Percentiles rank a stretch among this genome's conserved stretches.
These are phyloP conservation scores for Neurospora sp. DNA, from an alignment of 495 filamentous ascomycete species.

Conservation along the genomic window DNA sequence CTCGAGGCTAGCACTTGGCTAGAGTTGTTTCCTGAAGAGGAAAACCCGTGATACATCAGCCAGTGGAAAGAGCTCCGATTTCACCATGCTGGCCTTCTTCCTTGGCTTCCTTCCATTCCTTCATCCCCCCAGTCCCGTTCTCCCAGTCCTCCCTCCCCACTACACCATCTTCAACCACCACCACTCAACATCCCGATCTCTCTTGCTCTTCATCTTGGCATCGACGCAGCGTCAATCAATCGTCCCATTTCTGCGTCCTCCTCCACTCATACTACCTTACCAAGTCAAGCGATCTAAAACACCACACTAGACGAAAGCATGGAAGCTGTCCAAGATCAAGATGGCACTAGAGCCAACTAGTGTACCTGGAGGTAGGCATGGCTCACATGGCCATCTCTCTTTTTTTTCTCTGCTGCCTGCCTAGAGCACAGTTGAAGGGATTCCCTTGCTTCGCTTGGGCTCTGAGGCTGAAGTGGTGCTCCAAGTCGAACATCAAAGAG, in stretches of 20 bases:
- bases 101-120: background rate
- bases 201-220: background rate
- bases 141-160: constrained; percentile 1
- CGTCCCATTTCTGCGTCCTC: background rate
- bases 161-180: background rate
- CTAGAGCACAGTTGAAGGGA: background rate
- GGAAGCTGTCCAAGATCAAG: background rate
- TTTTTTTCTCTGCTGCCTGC: background rate
- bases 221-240: constrained; percentile 1
- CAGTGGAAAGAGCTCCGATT: constrained; percentile 1
- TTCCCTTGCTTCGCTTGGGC: background rate
- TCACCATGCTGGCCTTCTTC: background rate
- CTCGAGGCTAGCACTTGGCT: background rate
- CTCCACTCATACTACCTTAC: background rate
- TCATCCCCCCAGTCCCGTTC: background rate
- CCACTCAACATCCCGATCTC: background rate
- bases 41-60: background rate
- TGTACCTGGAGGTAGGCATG: background rate
- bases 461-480: background rate
- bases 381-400: background rate
- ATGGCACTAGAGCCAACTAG: background rate
- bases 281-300: background rate
- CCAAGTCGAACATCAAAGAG: background rate
- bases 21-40: background rate
- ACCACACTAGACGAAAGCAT: background rate